These are phyloP conservation scores for Pulicaria dysenterica DNA, from an alignment of 129 eudicot species.

Conservation along the genomic window DNA sequence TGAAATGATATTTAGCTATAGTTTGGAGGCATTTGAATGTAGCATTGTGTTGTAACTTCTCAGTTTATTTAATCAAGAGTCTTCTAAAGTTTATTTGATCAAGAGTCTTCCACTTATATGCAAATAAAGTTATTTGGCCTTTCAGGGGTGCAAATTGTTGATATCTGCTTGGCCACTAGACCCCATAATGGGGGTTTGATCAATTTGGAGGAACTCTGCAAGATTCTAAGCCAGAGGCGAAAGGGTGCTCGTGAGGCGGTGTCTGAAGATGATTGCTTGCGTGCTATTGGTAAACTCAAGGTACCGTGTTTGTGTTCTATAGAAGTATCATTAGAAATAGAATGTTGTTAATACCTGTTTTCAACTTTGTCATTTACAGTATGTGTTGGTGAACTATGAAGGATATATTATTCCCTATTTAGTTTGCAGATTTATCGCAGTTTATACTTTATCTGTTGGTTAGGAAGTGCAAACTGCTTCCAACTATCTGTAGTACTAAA, in stretches of 20 bases:
- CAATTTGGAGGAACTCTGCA: constrained; percentile 84
- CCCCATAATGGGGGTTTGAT: constrained; percentile 91
- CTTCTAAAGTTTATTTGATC: not conserved
- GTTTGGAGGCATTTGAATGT: too few species aligned
- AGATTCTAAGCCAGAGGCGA: constrained; percentile 73
- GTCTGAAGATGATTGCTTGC: constrained; percentile 90
- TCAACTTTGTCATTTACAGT: not conserved
- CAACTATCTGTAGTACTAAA: too few species aligned
- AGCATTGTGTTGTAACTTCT: not conserved
- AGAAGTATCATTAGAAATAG: not conserved
- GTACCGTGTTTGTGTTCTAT: constrained; percentile 38
- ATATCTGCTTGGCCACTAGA: constrained; percentile 94
- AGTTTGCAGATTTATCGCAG: too few species aligned
- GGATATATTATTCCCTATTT: too few species aligned
- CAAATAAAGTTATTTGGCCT: constrained; percentile 34
- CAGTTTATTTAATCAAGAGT: not conserved
- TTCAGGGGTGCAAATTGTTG: constrained; percentile 96
- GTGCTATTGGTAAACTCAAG: constrained; percentile 96
- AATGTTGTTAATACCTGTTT: not conserved
- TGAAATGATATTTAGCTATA: too few species aligned
- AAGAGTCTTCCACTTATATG: not conserved
- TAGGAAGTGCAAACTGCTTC: too few species aligned
- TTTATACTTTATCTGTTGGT: too few species aligned
- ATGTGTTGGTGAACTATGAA: not conserved
- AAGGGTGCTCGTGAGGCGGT: constrained; percentile 90